A percentile compares a stretch with the other conserved stretches of the same genome.
These are phyloP conservation scores for Fusarium longipes DNA, from an alignment of 2,329 filamentous ascomycete species.

Conservation along the genomic window DNA sequence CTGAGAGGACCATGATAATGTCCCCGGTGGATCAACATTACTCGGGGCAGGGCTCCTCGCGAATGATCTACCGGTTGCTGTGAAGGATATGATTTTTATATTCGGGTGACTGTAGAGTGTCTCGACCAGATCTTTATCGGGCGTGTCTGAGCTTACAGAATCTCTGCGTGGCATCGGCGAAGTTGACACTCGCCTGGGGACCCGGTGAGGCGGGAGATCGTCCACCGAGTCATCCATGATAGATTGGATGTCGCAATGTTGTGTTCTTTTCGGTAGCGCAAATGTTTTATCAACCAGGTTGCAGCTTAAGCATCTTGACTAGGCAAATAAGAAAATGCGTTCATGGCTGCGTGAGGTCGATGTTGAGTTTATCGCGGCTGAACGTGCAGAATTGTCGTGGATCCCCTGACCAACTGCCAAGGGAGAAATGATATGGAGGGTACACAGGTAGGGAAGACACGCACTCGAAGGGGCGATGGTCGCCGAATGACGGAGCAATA, in stretches of 20 bases:
- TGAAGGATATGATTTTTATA: constrained; percentile 74
- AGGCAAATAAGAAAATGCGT: constrained; percentile 16
- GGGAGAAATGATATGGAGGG: constrained; percentile 19
- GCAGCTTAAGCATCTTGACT: constrained; percentile 43
- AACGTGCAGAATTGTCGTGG: constrained; percentile 7
- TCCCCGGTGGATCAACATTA: constrained; percentile 65
- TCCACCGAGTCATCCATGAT: constrained; percentile 41
- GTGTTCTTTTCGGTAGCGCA: constrained; percentile 24
- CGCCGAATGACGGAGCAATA: neutral
- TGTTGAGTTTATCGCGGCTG: constrained; percentile 11
- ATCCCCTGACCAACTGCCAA: constrained; percentile 32
- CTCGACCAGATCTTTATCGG: constrained; percentile 61
- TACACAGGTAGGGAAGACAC: neutral
- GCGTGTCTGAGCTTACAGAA: constrained; percentile 39
- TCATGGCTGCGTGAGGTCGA: constrained; percentile 42
- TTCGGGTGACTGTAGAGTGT: constrained; percentile 80
- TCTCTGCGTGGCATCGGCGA: constrained; percentile 49
- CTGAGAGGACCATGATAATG: constrained; percentile 78
- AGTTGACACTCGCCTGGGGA: constrained; percentile 54
- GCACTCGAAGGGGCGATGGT: constrained; percentile 2
- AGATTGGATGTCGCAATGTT: neutral
- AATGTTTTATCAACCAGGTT: constrained; percentile 20
- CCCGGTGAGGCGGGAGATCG: constrained; percentile 41
- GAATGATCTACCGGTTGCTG: constrained; percentile 50
- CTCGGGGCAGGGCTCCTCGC: constrained; percentile 49